Evolutionary conservation across 2,329 filamentous ascomycete genomes (phyloP), one percentile per base, ranked within the genome.

Genomic region (Colletotrichum costaricense): DNA sequence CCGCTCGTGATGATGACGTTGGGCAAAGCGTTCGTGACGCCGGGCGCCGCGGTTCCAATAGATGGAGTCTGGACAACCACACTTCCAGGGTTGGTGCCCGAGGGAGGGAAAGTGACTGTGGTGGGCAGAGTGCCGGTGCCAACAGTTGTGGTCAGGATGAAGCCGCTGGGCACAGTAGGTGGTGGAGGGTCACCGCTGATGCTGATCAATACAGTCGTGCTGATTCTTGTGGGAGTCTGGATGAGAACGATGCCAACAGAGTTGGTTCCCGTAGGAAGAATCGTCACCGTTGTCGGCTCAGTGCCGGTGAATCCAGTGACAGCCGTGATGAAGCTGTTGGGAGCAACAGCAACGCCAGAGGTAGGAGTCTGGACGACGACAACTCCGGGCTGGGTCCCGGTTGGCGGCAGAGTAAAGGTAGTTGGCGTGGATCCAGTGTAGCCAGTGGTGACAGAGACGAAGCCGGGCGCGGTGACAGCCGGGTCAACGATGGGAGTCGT

Each of bases 1-100:
- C 67, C 67, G 14, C 71, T 73, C 35, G 52, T 65, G 12, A 73
- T 7, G 19, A 73, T 16, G 9, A 73, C 60, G 33, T 65, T 65
- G 19, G 33, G 52, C 63, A 46, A 14, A 14, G 56, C 5, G 22
- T 28, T 12, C 1, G 59, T 33, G 22, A 55, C 54, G 26, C 42
- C 35, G 1, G 63, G 35, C 6, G 38, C 26, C 4, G 55, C 67
- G 3, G 55, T 46, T 24, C 58, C 58, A 46, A 24, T 12, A n/a
- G 49, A 30, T n/a, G 62, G 62, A 7, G 67, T 65, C 24, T 57
- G 30, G 22, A 65, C 63, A 8, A 65, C 16, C 4, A 65, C 63
- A 8, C 30, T 65, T 11, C 63, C 63, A 2, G 63, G 63, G 33
- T 65, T 65, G 8, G 22, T 56, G 5, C 65, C 65, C 4, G 65